Percentiles rank a stretch among this genome's conserved stretches.
Evolutionary conservation across 2,329 filamentous ascomycete species (phyloP).

Genomic region (Colletotrichum tabaci): DNA sequence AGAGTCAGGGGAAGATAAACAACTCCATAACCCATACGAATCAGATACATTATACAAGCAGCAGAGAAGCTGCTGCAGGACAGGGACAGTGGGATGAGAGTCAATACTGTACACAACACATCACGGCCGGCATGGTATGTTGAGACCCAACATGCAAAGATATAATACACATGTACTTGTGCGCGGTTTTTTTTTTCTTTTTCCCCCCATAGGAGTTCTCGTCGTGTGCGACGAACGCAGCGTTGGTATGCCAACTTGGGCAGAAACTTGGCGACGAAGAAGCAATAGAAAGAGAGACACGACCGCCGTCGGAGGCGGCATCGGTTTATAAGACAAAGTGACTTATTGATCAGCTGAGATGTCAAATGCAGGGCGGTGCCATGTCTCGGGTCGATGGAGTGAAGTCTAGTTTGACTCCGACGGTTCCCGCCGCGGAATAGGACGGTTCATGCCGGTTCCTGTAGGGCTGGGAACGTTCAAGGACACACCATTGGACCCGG

Average conservation of each 20-base stretch:
- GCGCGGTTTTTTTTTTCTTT: neutral
- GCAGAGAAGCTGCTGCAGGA: slow-evolving; percentile 17
- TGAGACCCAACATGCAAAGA: slow-evolving; percentile 22
- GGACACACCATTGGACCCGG: neutral
- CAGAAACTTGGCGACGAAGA: slow-evolving; percentile 22
- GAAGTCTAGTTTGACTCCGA: slow-evolving; percentile 33
- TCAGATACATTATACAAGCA: slow-evolving; percentile 24
- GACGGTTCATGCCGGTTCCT: neutral
- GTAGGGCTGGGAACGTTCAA: neutral
- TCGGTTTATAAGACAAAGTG: neutral
- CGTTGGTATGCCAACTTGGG: slow-evolving; percentile 14
- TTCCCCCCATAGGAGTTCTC: too few species aligned
- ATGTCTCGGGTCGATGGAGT: neutral
- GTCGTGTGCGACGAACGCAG: slow-evolving; percentile 1
- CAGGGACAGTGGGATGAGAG: neutral
- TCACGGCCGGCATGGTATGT: slow-evolving; percentile 36
- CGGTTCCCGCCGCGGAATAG: neutral
- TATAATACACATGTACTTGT: slow-evolving; percentile 24
- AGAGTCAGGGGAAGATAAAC: neutral
- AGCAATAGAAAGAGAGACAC: slow-evolving; percentile 22
- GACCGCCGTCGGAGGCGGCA: neutral
- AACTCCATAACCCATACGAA: slow-evolving; percentile 19
- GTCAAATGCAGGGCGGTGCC: neutral
- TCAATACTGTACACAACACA: slow-evolving; percentile 9
- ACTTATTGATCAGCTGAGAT: neutral